Percentiles rank a stretch among this genome's conserved stretches.
Evolutionary conservation across 2,329 filamentous ascomycete species (phyloP).

Genomic region (Leptographium flavum): DNA sequence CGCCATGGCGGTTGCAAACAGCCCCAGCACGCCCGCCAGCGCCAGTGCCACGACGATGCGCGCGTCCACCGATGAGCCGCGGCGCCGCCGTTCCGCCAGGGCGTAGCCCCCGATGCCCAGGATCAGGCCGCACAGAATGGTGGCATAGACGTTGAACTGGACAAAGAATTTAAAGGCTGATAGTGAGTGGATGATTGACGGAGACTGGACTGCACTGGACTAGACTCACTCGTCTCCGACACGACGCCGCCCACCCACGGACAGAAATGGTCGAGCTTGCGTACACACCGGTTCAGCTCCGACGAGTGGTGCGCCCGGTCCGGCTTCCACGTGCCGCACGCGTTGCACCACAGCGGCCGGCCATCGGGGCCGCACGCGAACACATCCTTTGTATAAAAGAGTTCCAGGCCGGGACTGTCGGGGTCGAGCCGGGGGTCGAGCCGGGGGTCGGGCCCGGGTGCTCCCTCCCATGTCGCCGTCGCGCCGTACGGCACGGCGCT

Average conservation of each 20-base stretch:
- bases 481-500: slow-evolving; percentile 4
- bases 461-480: not conserved
- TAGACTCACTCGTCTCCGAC: slow-evolving; percentile 54
- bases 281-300: slow-evolving; percentile 66
- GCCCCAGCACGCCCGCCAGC: slow-evolving; percentile 55
- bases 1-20: slow-evolving; percentile 74
- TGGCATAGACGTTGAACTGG: slow-evolving; percentile 67
- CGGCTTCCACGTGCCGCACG: slow-evolving; percentile 75
- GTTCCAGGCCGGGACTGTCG: slow-evolving; percentile 55
- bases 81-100: slow-evolving; percentile 6
- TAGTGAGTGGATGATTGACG: not conserved
- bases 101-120: slow-evolving; percentile 47
- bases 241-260: slow-evolving; percentile 95
- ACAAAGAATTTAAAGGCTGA: slow-evolving; percentile 79
- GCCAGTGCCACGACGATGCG: slow-evolving; percentile 50
- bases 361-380: slow-evolving; percentile 78
- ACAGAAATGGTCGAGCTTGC: slow-evolving; percentile 92
- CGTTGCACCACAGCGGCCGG: slow-evolving; percentile 72
- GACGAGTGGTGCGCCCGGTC: slow-evolving; percentile 80
- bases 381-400: slow-evolving; percentile 68
- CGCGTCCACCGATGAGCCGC: slow-evolving; percentile 32
- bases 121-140: slow-evolving; percentile 50
- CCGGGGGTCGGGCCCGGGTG: not conserved
- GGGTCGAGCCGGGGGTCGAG: slow-evolving; percentile 29
- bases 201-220: not conserved